Evolutionary conservation across 2,329 filamentous ascomycete species (phyloP).

Genomic region (Gnomoniopsis sp.): DNA sequence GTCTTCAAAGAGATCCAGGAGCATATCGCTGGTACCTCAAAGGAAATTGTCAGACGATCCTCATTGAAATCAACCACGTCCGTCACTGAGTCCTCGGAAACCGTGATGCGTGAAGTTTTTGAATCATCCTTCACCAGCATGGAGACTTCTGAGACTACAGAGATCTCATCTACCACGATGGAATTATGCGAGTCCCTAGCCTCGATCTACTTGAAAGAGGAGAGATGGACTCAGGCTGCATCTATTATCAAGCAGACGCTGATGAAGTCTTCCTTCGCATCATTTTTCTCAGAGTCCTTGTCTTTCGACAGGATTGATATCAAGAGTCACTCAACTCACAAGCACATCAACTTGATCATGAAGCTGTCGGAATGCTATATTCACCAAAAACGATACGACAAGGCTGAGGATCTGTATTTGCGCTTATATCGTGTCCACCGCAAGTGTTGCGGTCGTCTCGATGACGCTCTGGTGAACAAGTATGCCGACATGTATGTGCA

Average conservation of each 20-base stretch:
- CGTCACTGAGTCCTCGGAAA: not conserved
- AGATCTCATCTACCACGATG: not conserved
- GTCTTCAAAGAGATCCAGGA: not conserved
- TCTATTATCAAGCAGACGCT: not conserved
- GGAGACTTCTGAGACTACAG: no score
- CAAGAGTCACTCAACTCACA: not conserved
- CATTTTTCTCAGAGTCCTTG: not conserved
- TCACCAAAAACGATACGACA: not conserved
- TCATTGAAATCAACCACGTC: not conserved
- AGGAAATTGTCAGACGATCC: not conserved
- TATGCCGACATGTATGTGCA: not conserved
- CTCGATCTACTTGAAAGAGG: not conserved
- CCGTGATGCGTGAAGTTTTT: not conserved
- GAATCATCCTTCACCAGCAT: no score
- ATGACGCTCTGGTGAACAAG: not conserved
- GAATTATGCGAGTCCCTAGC: not conserved
- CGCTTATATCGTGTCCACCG: not conserved
- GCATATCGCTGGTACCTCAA: not conserved
- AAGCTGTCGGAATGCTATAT: not conserved
- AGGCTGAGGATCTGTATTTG: not conserved
- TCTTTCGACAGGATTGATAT: not conserved
- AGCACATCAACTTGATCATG: not conserved
- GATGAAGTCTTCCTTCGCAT: not conserved
- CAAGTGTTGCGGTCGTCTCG: not conserved
- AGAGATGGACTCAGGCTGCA: not conserved